Percentiles rank a stretch among this genome's conserved stretches.
phyloP scores from a whole-genome alignment of 441 rosid genomes.

The Populus hybrid region DNA sequence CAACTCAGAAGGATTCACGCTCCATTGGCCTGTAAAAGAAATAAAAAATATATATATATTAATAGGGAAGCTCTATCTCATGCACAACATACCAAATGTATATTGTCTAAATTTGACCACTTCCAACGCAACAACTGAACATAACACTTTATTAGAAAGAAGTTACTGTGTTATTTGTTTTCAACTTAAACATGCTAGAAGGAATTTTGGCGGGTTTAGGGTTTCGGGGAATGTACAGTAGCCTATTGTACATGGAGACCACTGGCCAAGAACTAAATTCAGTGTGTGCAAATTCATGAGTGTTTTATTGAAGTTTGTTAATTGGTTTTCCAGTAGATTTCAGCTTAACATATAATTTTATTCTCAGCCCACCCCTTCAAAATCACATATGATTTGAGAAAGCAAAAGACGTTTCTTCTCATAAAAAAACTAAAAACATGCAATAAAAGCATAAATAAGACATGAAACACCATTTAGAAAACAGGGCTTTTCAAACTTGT shows the following conservation, averaged over 20 bases:
- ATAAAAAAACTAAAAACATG: too few species aligned
- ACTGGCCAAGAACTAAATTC: neutral
- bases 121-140: neutral
- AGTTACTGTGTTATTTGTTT: neutral
- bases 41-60: neutral
- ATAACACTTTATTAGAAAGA: neutral
- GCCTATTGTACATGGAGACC: neutral
- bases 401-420: neutral
- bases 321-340: too few species aligned
- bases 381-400: too few species aligned
- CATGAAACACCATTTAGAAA: neutral
- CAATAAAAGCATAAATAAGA: neutral
- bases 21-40: conserved; percentile 16
- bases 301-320: too few species aligned
- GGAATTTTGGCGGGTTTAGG: neutral
- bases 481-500: neutral
- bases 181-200: neutral
- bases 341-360: too few species aligned
- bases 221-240: neutral
- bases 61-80: neutral
- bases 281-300: neutral
- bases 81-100: conserved; percentile 6
- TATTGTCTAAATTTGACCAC: neutral
- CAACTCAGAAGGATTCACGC: conserved; percentile 12
- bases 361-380: too few species aligned